phyloP scores from a whole-genome alignment of 495 filamentous ascomycete species.

The Cenococcum geophilum region DNA sequence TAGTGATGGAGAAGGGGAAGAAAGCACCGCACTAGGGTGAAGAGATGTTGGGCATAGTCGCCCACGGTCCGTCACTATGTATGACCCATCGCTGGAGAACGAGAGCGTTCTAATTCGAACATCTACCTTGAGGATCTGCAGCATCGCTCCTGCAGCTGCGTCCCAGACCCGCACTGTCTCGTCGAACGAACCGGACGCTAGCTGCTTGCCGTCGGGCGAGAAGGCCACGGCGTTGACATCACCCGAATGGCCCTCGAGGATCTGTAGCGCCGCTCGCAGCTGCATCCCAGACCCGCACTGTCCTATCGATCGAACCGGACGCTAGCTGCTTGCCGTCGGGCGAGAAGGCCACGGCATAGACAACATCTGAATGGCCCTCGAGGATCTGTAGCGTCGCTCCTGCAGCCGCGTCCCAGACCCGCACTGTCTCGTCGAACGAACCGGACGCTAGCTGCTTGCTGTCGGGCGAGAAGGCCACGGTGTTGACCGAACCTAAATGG shows the following conservation, averaged over 20 bases:
- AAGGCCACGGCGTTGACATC: background rate
- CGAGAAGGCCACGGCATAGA: background rate
- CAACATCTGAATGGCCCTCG: no score
- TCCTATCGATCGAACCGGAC: slow-evolving; percentile 3
- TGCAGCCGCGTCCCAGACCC: background rate
- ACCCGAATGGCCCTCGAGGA: background rate
- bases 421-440: slow-evolving; percentile 5
- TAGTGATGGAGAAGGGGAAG: background rate
- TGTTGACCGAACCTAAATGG: background rate
- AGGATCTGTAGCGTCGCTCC: background rate
- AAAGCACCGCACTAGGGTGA: background rate
- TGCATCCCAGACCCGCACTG: slow-evolving; percentile 2
- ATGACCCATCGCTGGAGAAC: background rate
- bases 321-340: background rate
- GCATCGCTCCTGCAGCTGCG: background rate
- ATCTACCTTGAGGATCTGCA: background rate
- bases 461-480: slow-evolving; percentile 1
- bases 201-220: slow-evolving; percentile 1
- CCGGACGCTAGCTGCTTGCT: background rate
- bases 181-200: slow-evolving; percentile 1
- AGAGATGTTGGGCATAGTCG: background rate
- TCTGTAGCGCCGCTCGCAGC: no score
- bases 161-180: slow-evolving; percentile 4
- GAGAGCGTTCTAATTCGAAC: background rate
- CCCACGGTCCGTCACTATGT: background rate